Conservation (phyloP, 2,329 filamentous ascomycete genomes). For the Ophiostoma piceae region DNA sequence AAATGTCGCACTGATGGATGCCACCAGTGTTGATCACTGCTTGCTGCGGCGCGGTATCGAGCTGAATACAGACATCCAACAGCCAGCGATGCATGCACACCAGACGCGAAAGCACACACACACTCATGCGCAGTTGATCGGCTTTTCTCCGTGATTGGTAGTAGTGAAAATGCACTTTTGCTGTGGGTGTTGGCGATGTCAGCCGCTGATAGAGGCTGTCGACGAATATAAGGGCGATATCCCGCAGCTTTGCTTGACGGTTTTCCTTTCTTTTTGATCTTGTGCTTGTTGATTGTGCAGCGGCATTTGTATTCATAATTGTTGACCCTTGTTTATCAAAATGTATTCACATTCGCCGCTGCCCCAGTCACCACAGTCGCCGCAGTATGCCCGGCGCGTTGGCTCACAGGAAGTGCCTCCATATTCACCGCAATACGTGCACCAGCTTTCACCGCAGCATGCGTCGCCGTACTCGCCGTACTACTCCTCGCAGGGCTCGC, state of each 20-base stretch:
- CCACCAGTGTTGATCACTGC: not conserved
- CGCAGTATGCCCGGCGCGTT: not conserved
- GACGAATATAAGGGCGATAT: not conserved
- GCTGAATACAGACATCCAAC: not conserved
- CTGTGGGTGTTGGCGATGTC: not conserved
- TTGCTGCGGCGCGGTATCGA: constrained; percentile 8
- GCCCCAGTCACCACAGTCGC: not conserved
- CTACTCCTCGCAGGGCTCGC: not conserved
- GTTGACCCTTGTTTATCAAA: not conserved
- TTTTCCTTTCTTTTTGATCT: not conserved
- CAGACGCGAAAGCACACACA: not conserved
- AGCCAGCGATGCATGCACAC: not conserved
- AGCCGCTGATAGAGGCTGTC: not conserved
- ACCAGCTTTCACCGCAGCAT: not conserved
- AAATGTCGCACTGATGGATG: not conserved
- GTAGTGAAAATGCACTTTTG: not conserved
- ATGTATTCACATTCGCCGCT: not conserved
- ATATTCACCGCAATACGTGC: not conserved
- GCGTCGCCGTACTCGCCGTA: not conserved
- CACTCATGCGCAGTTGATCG: not conserved
- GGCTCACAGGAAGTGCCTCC: not conserved
- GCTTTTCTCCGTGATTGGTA: not conserved
- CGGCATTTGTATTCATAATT: too few relatives aligned
- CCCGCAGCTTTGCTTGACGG: not conserved
- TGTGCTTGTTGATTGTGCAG: not conserved